These are phyloP conservation scores for Gardenia jasminoides DNA, from an alignment of 257 asterid genomes.

Conservation along the genomic window DNA sequence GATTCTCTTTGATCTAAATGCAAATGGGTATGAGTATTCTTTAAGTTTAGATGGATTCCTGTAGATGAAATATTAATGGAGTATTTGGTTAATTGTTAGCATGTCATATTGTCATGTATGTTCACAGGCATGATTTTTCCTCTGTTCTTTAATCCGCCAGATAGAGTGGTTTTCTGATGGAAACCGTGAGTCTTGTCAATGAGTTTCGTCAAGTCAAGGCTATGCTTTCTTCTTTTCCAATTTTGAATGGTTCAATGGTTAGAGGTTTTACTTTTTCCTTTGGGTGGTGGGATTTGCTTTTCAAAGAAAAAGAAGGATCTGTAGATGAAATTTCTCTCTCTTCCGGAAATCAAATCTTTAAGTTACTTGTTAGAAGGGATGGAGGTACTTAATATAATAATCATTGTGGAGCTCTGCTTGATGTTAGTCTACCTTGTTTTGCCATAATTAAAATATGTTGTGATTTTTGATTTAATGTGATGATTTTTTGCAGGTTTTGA, in stretches of 20 bases:
- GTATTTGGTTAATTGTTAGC: background rate
- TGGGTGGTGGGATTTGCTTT: conserved; percentile 43
- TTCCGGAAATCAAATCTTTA: conserved; percentile 25
- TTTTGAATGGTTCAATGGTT: conserved; percentile 23
- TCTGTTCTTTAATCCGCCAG: background rate
- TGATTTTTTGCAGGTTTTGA: conserved; percentile 10
- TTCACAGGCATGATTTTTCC: background rate
- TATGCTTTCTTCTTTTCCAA: conserved; percentile 5
- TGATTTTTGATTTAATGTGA: background rate
- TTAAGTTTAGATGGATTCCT: background rate
- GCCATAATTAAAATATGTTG: background rate
- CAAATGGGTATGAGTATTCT: conserved; percentile 2
- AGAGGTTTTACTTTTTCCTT: conserved; percentile 30
- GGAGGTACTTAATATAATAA: background rate
- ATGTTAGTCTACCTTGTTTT: background rate
- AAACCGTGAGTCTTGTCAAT: conserved; percentile 10
- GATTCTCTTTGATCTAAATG: conserved; percentile 7
- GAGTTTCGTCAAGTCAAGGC: conserved; percentile 1
- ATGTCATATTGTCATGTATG: background rate
- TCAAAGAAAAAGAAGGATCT: conserved; percentile 54
- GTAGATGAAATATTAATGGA: background rate
- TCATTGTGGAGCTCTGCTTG: conserved; percentile 3
- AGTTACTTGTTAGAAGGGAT: conserved; percentile 29
- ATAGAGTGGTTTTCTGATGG: conserved; percentile 11
- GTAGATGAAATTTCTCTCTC: conserved; percentile 36